Evolutionary conservation across 2,329 filamentous ascomycete genomes (phyloP), one percentile per base, ranked within the genome.

Genomic region (Torrubiellomyces zombiae): DNA sequence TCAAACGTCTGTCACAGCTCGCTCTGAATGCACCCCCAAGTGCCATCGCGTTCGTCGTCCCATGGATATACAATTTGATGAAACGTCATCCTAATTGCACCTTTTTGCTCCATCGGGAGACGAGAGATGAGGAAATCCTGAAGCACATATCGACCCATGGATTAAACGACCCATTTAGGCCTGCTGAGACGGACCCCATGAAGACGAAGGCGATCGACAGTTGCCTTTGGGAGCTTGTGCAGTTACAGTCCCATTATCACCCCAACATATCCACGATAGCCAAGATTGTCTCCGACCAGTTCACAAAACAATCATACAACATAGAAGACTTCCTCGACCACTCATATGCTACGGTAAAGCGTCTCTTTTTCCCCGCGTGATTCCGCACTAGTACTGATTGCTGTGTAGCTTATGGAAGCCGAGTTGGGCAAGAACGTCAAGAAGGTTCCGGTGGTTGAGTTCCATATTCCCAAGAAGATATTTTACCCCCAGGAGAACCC

Each of bases 281-380:
- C 21, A 89, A 83, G 51, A 93, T 98, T 34, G 72, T 98, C 29
- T 80, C 80, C 3, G 83, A 95, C 53, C 89, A 95, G 48, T 98
- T 95, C 48, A 98, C 89, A 3, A 98, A 98, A 55, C 75, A 83
- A 37, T 67, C 76, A 3, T 98, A 95, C 51, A 89, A 83, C 39
- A 55, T 94, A n/a, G 89, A 98, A 45, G 89, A 98, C 45, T 98
- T 98, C 51, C 55, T 95, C 23, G 89, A 98, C 44, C 83, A 95
- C 48, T 86, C 81, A 0, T 98, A 95, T 51, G 68, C 61, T 40
- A 80, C 71, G 44, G 75, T 76, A 64, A 63, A 67, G 65, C 17
- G 9, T 10, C 20, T 23, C 19, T 30, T 25, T 14, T 23, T 18
- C 8, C 10, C 11, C 10, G 12, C 10, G 9, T 26, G 24, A 14